Conservation (phyloP, 1,284 basidiomycete genomes). For the Apiotrichum veenhuisii region DNA sequence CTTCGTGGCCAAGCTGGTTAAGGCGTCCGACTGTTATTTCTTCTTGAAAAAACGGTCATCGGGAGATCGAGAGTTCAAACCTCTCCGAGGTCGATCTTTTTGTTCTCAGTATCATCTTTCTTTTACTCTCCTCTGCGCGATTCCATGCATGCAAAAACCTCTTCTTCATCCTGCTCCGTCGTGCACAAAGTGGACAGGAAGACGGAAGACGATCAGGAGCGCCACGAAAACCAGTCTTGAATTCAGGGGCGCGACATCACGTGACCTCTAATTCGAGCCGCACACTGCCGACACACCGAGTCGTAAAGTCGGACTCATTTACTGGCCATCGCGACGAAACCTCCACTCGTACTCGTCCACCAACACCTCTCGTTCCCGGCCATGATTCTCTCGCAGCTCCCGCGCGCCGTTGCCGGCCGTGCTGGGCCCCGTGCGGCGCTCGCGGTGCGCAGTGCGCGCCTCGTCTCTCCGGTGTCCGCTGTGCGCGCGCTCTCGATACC, state of each 20-base stretch:
- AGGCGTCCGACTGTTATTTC: neutral
- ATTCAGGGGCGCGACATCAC: too few species aligned
- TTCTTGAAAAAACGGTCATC: neutral
- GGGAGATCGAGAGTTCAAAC: conserved; percentile 1
- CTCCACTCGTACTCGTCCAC: neutral
- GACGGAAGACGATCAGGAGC: neutral
- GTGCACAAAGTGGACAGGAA: too few species aligned
- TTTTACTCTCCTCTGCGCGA: too few species aligned
- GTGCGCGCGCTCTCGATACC: neutral
- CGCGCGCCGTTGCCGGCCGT: conserved; percentile 10
- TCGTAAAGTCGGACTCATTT: neutral
- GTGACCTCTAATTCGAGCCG: neutral
- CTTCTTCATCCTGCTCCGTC: too few species aligned
- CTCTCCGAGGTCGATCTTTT: conserved; percentile 12
- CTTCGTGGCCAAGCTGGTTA: conserved; percentile 1
- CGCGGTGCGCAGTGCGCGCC: neutral
- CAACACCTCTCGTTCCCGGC: neutral
- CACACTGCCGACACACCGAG: neutral
- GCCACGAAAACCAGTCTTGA: too few species aligned
- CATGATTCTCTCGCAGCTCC: conserved; percentile 14
- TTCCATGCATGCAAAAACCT: neutral
- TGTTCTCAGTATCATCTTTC: too few species aligned
- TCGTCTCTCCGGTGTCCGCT: too few species aligned
- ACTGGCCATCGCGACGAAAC: neutral
- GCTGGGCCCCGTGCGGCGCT: neutral